Conservation (phyloP, 257 asterid species). For the Lavandula angustifolia region DNA sequence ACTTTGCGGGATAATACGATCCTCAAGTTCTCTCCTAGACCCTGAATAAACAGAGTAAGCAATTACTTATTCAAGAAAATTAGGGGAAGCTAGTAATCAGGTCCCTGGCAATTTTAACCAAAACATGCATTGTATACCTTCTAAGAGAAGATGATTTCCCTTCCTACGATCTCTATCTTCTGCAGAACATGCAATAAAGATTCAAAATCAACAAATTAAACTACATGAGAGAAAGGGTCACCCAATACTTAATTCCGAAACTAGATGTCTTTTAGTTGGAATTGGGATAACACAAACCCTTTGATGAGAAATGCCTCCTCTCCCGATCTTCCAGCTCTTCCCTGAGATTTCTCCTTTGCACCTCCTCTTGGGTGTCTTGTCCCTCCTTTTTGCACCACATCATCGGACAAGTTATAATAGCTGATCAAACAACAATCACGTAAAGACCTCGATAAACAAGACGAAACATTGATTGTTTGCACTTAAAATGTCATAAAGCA, state of each 20-base stretch:
- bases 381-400: constrained; percentile 63
- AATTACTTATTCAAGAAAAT: not conserved
- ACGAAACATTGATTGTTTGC: not conserved
- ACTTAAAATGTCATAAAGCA: not conserved
- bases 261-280: not conserved
- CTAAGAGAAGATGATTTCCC: constrained; percentile 77
- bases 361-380: constrained; percentile 81
- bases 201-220: constrained; percentile 4
- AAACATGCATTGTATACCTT: constrained; percentile 53
- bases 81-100: not conserved
- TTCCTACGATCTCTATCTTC: constrained; percentile 91
- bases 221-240: not conserved
- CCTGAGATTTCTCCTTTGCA: constrained; percentile 69
- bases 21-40: constrained; percentile 69
- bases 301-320: constrained; percentile 73
- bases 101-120: not conserved
- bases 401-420: constrained; percentile 8
- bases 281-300: constrained; percentile 42
- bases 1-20: constrained; percentile 72
- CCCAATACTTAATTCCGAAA: not conserved
- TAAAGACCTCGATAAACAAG: not conserved
- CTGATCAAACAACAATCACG: not conserved
- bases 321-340: constrained; percentile 84
- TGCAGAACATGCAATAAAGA: constrained; percentile 36
- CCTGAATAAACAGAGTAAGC: constrained; percentile 47